These are phyloP conservation scores for Annona cherimola DNA, from an alignment of 164 flowering plant genomes.

Conservation along the genomic window DNA sequence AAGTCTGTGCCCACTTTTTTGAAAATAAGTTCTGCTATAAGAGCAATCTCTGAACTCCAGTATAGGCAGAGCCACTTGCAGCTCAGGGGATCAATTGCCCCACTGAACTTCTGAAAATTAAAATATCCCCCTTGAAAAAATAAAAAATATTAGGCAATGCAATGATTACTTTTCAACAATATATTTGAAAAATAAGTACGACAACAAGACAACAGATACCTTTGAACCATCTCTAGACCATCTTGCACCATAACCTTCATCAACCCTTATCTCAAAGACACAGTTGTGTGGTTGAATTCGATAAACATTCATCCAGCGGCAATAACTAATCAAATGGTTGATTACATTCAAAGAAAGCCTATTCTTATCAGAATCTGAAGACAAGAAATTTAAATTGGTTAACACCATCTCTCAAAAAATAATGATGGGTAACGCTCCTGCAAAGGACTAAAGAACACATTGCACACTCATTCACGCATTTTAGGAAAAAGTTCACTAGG, in stretches of 20 bases:
- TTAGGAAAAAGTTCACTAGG: neutral
- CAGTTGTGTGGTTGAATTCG: constrained; percentile 55
- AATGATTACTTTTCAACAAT: neutral
- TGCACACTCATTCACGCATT: neutral
- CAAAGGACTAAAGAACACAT: neutral
- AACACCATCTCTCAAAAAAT: neutral
- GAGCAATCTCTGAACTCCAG: too few relatives aligned
- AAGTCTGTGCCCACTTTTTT: neutral
- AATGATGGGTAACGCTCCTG: neutral
- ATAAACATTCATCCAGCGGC: constrained; percentile 74
- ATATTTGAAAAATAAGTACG: neutral
- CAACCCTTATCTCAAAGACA: constrained; percentile 70
- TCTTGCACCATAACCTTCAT: constrained; percentile 78
- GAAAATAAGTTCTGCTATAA: neutral
- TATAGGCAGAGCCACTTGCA: too few relatives aligned
- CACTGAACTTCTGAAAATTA: too few relatives aligned
- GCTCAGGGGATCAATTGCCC: too few relatives aligned
- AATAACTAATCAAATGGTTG: constrained; percentile 33
- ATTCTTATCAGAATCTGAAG: constrained; percentile 62
- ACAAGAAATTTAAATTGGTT: neutral
- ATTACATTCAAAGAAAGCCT: constrained; percentile 44
- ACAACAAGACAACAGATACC: constrained; percentile 27
- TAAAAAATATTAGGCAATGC: too few relatives aligned
- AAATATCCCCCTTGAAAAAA: too few relatives aligned
- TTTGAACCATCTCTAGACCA: constrained; percentile 74